Evolutionary conservation across 371 early-diverging fungal genomes (phyloP).

Genomic region (Rhizopus arrhizus): DNA sequence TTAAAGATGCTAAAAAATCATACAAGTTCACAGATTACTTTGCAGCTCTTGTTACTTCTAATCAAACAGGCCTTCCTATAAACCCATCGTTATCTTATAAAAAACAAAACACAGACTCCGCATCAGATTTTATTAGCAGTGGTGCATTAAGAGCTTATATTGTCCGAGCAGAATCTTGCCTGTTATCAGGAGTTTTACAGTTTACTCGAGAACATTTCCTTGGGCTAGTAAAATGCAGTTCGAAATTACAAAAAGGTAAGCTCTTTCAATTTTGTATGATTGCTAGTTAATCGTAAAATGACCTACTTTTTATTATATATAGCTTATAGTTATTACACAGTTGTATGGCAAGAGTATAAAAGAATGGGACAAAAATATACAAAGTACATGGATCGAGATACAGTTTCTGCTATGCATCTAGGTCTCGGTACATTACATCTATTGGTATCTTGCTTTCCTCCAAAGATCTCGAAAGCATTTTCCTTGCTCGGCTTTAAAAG

Average conservation of each 20-base stretch:
- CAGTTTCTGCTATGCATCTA: conserved; percentile 39
- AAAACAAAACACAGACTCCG: conserved; percentile 3
- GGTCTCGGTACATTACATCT: conserved; percentile 56
- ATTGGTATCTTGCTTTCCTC: conserved; percentile 51
- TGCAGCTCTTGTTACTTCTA: conserved; percentile 14
- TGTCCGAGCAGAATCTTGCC: conserved; percentile 53
- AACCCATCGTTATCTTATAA: conserved; percentile 10
- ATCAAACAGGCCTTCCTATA: conserved; percentile 25
- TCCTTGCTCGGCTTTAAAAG: conserved; percentile 49
- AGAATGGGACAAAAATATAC: conserved; percentile 38
- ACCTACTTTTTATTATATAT: conserved; percentile 1
- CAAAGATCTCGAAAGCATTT: conserved; percentile 48
- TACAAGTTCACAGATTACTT: conserved; percentile 23
- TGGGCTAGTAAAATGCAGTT: conserved; percentile 53
- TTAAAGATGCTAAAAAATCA: conserved; percentile 39
- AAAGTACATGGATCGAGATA: conserved; percentile 39
- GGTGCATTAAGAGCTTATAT: conserved; percentile 56
- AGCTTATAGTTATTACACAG: conserved; percentile 35
- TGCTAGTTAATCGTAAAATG: too few species aligned
- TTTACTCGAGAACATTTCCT: conserved; percentile 52
- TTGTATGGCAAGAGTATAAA: conserved; percentile 43
- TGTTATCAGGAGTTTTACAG: conserved; percentile 52
- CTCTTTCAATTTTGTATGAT: neutral
- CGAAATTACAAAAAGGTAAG: conserved; percentile 57
- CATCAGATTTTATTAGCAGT: conserved; percentile 39